phyloP scores from a whole-genome alignment of 495 filamentous ascomycete species.

The Polyplosphaeria fusca region DNA sequence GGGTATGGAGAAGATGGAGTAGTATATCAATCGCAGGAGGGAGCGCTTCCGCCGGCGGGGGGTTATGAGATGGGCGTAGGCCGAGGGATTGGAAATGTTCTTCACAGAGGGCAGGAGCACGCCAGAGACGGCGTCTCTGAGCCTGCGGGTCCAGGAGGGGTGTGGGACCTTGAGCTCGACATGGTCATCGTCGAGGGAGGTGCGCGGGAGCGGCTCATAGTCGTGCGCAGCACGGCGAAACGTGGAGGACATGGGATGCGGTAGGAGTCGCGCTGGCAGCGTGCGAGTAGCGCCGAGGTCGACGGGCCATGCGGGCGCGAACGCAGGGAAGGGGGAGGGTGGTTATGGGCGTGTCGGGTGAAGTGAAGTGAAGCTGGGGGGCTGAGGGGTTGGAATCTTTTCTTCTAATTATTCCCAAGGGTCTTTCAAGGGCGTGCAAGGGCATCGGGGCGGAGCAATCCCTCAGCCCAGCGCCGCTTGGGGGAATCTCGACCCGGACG shows the following conservation, averaged over 20 bases:
- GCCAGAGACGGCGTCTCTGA: background rate
- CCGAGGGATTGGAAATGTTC: conserved; percentile 6
- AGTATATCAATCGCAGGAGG: conserved; percentile 14
- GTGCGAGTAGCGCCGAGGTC: no score
- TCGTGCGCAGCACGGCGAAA: conserved; percentile 21
- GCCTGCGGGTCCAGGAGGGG: conserved; percentile 13
- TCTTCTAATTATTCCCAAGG: no score
- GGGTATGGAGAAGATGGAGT: conserved; percentile 9
- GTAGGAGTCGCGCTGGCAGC: no score
- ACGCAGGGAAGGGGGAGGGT: background rate
- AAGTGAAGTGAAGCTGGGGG: no score
- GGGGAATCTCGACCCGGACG: no score
- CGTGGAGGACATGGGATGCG: conserved; percentile 24
- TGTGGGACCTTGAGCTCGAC: conserved; percentile 7
- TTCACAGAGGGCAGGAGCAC: conserved; percentile 1
- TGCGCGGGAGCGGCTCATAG: conserved; percentile 32
- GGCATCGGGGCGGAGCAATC: background rate
- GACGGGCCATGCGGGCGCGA: no score
- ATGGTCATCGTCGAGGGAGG: conserved; percentile 17
- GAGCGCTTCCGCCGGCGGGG: conserved; percentile 23
- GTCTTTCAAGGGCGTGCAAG: no score
- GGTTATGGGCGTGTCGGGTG: no score
- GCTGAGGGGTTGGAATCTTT: no score
- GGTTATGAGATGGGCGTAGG: conserved; percentile 15
- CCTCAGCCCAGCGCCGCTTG: no score